phyloP scores from a whole-genome alignment of 495 filamentous ascomycete genomes.

The Annulohypoxylon maeteangense region DNA sequence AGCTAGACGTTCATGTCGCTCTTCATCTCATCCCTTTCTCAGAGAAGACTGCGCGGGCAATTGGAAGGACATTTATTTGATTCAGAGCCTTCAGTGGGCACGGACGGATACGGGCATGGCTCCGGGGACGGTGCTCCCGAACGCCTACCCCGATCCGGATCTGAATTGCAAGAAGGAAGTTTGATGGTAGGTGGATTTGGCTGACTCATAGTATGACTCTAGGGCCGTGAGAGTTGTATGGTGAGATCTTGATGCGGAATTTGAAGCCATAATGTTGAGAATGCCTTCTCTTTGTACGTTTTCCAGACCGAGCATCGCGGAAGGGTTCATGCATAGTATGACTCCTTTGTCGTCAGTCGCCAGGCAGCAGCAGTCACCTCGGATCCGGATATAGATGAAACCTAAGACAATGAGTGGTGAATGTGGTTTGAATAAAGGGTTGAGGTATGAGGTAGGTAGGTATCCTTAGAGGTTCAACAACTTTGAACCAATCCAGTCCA shows the following conservation, averaged over 20 bases:
- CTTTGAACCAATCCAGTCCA: neutral
- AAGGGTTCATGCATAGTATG: neutral
- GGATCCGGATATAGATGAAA: conserved; percentile 7
- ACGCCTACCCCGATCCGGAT: conserved; percentile 24
- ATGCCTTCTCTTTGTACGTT: neutral
- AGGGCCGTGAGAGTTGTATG: neutral
- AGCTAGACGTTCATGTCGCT: neutral
- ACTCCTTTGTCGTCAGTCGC: conserved; percentile 2
- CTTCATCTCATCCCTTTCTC: neutral
- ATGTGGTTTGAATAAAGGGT: neutral
- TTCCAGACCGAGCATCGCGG: neutral
- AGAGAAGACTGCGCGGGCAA: neutral
- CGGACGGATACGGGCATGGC: conserved; percentile 16
- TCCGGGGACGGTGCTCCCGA: conserved; percentile 39
- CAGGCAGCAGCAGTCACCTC: neutral
- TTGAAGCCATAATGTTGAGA: neutral
- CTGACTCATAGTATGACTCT: neutral
- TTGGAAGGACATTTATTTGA: neutral
- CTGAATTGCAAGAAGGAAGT: neutral
- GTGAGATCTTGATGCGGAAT: neutral
- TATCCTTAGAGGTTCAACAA: neutral
- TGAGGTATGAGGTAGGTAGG: neutral
- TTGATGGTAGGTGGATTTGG: neutral
- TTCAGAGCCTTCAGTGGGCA: neutral
- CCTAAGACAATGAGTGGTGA: neutral